Conservation (phyloP, 495 filamentous ascomycete species). For the Platismatia glauca region DNA sequence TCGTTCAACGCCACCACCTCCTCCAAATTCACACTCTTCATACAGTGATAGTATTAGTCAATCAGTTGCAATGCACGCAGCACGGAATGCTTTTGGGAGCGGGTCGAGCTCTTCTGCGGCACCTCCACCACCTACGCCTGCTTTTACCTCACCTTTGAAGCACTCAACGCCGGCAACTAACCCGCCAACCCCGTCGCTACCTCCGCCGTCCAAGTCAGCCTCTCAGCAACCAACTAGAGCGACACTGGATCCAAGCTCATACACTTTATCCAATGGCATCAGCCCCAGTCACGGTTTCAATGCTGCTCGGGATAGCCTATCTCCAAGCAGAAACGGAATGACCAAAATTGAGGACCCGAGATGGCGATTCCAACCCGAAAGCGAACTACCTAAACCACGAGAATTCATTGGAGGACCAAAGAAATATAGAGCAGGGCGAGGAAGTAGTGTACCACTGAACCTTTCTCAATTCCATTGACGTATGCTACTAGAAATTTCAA, state of each 20-base stretch:
- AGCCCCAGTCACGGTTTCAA: conserved; percentile 21
- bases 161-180: conserved; percentile 44
- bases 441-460: conserved; percentile 89
- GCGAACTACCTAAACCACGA: conserved; percentile 73
- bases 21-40: conserved; percentile 20
- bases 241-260: conserved; percentile 66
- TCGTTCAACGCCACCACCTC: conserved; percentile 36
- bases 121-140: conserved; percentile 42
- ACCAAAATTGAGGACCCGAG: conserved; percentile 66
- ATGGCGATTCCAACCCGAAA: conserved; percentile 82
- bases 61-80: conserved; percentile 41
- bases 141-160: conserved; percentile 42
- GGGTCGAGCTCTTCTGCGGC: conserved; percentile 46
- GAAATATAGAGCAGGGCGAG: conserved; percentile 81
- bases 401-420: conserved; percentile 62
- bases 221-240: conserved; percentile 34
- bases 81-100: conserved; percentile 38
- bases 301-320: conserved; percentile 11
- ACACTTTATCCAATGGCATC: conserved; percentile 59
- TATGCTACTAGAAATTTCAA: neutral
- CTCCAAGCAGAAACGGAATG: conserved; percentile 34
- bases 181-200: conserved; percentile 39
- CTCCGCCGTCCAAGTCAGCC: conserved; percentile 31
- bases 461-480: conserved; percentile 33
- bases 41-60: conserved; percentile 27